Base-by-base conservation (phyloP, 352 stramenopile genomes). In the Peronospora destructor region DNA sequence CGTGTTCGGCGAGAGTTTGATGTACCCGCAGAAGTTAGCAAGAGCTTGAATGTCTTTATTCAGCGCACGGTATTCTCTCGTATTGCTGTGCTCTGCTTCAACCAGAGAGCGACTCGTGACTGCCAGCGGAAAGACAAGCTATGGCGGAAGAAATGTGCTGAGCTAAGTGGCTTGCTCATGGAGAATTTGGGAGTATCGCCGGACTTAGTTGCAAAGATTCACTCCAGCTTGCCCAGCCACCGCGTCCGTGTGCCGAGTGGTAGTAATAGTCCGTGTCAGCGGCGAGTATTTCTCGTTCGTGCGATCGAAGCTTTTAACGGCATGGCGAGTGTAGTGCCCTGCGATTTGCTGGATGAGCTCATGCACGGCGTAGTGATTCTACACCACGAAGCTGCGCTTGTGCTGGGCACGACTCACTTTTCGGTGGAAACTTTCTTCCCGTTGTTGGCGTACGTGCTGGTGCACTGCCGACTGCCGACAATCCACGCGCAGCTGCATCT, bases 401-500 rank as follows among this genome's bases (percentile, higher is more conserved):
- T 93, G 41, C 58, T 93, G n/a, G 82, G 82, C 3, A 91, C 82
- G 41, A 93, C 80, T 5, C 82, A 90, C 49, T 90, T 93, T 36
- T 86, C 82, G 0, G 82, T 93, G 25, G 79, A 93, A 46, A 91
- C 78, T 0, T 93, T 93, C 53, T 93, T 93, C 54, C 82, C 82
- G 11, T 58, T 93, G 49, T 65, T 93, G 23, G 76, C 77, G 30
- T 91, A 90, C 52, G 79, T 90, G 44, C 60, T 93, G 35, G 47
- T 93, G 34, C 79, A 93, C 50, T 84, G 74, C 45, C 66, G 67
- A 28, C 47, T 91, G 11, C 77, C 79, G 11, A 77, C 65, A 13
- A 75, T 93, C 36, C 82, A 93, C 35, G 77, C 82, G 11, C 79
- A 91, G 32, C 62, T 93, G 38, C 77, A 93, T 66, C 45, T 91